Evolutionary conservation across 2,329 filamentous ascomycete genomes (phyloP).

Genomic region (Tothia fuscella): DNA sequence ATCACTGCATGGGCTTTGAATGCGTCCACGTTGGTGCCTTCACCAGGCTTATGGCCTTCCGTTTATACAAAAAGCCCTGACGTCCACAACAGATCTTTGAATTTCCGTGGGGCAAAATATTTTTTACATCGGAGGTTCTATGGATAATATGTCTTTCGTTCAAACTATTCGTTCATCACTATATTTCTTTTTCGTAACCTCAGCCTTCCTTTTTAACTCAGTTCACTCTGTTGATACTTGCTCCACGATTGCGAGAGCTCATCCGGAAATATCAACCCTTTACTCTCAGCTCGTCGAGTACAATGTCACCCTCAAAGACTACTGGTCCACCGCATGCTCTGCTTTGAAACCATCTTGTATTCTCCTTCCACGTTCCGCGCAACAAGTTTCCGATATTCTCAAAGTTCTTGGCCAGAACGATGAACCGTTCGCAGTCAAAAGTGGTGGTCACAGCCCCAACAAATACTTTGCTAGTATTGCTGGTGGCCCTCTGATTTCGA

Average conservation of each 20-base stretch:
- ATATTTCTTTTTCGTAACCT: too few species aligned
- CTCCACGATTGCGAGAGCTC: neutral
- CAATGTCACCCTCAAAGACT: constrained; percentile 12
- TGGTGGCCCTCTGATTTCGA: constrained; percentile 28
- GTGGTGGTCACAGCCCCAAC: constrained; percentile 30
- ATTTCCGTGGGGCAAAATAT: too few species aligned
- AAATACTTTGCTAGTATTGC: constrained; percentile 17
- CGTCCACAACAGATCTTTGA: too few species aligned
- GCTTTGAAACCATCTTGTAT: constrained; percentile 26
- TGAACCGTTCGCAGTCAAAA: constrained; percentile 25
- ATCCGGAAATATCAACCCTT: constrained; percentile 3
- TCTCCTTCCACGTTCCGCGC: constrained; percentile 22
- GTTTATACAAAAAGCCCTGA: too few species aligned
- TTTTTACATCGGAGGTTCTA: too few species aligned
- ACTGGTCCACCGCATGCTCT: constrained; percentile 25
- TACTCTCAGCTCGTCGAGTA: neutral
- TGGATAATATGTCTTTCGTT: too few species aligned
- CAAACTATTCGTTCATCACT: too few species aligned
- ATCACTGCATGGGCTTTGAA: too few species aligned
- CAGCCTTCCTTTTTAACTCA: constrained; percentile 1
- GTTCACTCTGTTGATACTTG: constrained; percentile 3
- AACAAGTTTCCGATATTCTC: constrained; percentile 24
- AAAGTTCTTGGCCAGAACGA: neutral
- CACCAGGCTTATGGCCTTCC: too few species aligned
- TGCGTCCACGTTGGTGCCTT: too few species aligned